Evolutionary conservation across 192 early-diverging fungal genomes (phyloP), one percentile per base, ranked within the genome.

Genomic region (Backusella sp.): DNA sequence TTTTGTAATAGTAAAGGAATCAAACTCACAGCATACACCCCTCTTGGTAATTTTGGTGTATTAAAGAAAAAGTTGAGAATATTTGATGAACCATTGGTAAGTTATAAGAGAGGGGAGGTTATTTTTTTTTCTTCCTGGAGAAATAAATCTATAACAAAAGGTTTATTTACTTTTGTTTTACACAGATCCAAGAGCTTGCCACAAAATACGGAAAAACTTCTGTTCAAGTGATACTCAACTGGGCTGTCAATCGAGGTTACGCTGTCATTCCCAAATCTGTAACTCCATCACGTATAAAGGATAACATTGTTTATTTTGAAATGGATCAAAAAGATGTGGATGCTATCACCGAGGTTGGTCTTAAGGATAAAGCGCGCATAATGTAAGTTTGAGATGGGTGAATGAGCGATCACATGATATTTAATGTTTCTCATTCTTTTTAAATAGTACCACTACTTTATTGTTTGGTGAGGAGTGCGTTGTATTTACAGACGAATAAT

Each of bases 1-100:
- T 96, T 86, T 84, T 92, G 90, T 82, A 79, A 88, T 70, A 68
- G 85, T 41, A 84, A 94, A 69, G 84, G 84, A 34, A 95, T 98
- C 59, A 82, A 80, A 6, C 70, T 94, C 44, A 94, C 92, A 17
- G 95, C 90, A 1, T 96, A 94, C 86, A 91, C 89, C n/a, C 95
- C 96, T 19, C 84, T 96, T 28, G 95, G 95, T n/a, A 79, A 75
- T 53, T 70, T 53, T 66, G 62, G 42, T 30, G 12, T 44, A 3
- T 15, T 14, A 5, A 44, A 44, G 12, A 3, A 12, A 3, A 44
- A 4, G 4, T 17, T 44, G 4, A 44, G 14, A 44, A 5, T 44
- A 44, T 14, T 44, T 15, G 15, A 9, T 44, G 42, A 44, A 5
- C 42, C 42, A 15, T 44, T 44, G 42, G 42, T 69, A 11, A 1